These are phyloP conservation scores for Parafenestella ontariensis DNA, from an alignment of 2,329 filamentous ascomycete species.

Conservation along the genomic window DNA sequence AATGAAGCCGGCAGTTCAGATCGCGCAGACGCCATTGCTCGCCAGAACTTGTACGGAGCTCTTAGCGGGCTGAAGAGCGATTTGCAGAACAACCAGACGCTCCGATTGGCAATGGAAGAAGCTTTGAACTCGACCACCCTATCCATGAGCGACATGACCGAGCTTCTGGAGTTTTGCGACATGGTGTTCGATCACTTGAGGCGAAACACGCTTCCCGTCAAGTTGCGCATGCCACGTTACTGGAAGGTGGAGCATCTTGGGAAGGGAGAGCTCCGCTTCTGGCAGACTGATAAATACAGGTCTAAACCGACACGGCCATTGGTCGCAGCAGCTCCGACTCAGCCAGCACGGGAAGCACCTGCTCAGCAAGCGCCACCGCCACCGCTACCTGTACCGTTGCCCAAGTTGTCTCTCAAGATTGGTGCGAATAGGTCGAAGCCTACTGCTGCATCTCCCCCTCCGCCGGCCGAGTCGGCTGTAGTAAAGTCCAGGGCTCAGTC, in stretches of 20 bases:
- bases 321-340: constrained; percentile 10
- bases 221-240: constrained; percentile 62
- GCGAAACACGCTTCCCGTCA: constrained; percentile 57
- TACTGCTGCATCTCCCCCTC: constrained; percentile 17
- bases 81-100: constrained; percentile 55
- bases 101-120: constrained; percentile 64
- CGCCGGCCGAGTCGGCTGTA: constrained; percentile 2
- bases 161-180: constrained; percentile 64
- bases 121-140: constrained; percentile 61
- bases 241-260: constrained; percentile 63
- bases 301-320: constrained; percentile 19
- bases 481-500: constrained; percentile 21
- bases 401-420: constrained; percentile 35
- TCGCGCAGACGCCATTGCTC: constrained; percentile 61
- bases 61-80: constrained; percentile 63
- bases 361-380: constrained; percentile 2
- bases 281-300: constrained; percentile 31
- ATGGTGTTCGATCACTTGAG: constrained; percentile 60
- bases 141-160: constrained; percentile 61
- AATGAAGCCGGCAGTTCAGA: constrained; percentile 53
- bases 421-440: constrained; percentile 17
- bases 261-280: constrained; percentile 50
- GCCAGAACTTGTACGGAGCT: constrained; percentile 66
- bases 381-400: constrained; percentile 4
- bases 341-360: constrained; percentile 11